These are phyloP conservation scores for Scheffersomyces illinoinensis DNA, from an alignment of 1,139 yeast species.

Conservation along the genomic window DNA sequence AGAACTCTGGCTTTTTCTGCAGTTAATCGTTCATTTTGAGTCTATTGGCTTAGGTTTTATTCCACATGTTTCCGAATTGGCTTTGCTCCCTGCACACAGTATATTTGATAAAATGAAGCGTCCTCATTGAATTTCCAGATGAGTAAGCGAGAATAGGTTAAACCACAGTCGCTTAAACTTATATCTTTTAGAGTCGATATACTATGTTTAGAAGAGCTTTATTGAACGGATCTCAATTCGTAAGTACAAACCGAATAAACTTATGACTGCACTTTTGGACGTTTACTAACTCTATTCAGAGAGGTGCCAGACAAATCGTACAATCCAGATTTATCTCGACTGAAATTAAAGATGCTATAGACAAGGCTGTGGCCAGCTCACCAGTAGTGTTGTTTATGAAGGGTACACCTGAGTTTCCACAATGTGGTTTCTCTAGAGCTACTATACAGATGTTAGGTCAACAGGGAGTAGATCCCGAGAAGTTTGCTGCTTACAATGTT, in stretches of 20 bases:
- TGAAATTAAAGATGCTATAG: conserved; percentile 81
- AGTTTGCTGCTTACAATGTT: conserved; percentile 96
- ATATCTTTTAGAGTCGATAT: neutral
- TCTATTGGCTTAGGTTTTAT: no score
- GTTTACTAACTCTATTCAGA: neutral
- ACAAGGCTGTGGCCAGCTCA: conserved; percentile 79
- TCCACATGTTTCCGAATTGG: no score
- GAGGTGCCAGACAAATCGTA: neutral
- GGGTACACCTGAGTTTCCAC: conserved; percentile 97
- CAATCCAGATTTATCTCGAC: conserved; percentile 61
- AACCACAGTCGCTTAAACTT: neutral
- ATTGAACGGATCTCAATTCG: conserved; percentile 19
- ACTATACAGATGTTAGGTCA: conserved; percentile 92
- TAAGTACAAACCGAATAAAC: conserved; percentile 14
- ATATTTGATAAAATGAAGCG: neutral
- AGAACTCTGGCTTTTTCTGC: neutral
- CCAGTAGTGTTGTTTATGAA: conserved; percentile 96
- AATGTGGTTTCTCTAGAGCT: conserved; percentile 96
- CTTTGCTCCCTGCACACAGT: neutral
- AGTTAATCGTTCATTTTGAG: neutral
- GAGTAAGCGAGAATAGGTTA: neutral
- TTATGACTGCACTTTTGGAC: conserved; percentile 5
- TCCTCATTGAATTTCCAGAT: conserved; percentile 1
- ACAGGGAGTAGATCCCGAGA: conserved; percentile 94
- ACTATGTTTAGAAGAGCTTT: conserved; percentile 27